These are phyloP conservation scores for Linaria vulgaris DNA, from an alignment of 257 asterid species.

Conservation along the genomic window DNA sequence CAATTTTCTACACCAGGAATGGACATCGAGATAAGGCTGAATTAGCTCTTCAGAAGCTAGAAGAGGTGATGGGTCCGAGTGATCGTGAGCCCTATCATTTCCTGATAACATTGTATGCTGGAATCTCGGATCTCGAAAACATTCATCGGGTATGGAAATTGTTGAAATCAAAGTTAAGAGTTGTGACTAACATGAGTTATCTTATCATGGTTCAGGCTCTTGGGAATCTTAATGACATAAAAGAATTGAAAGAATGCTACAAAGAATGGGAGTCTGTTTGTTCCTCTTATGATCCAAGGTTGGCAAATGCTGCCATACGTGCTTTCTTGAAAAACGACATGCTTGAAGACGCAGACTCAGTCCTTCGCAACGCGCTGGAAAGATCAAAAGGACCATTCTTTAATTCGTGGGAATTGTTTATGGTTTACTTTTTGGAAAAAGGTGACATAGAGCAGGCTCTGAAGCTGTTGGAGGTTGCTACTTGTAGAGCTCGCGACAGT, in stretches of 20 bases:
- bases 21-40: constrained; percentile 65
- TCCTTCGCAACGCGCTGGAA: constrained; percentile 34
- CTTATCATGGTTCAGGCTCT: constrained; percentile 68
- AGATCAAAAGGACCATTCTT: constrained; percentile 58
- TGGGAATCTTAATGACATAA: constrained; percentile 48
- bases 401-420: constrained; percentile 50
- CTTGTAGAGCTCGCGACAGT: constrained; percentile 18
- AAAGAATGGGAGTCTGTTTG: constrained; percentile 70
- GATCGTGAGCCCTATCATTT: constrained; percentile 59
- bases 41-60: constrained; percentile 55
- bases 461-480: constrained; percentile 45
- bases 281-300: constrained; percentile 49
- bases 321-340: constrained; percentile 46
- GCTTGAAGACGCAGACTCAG: constrained; percentile 59
- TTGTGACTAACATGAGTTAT: constrained; percentile 59
- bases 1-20: constrained; percentile 46
- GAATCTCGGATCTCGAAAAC: constrained; percentile 48
- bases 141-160: constrained; percentile 68
- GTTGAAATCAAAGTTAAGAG: constrained; percentile 43
- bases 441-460: constrained; percentile 39
- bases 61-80: constrained; percentile 48
- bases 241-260: constrained; percentile 60
- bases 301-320: constrained; percentile 48
- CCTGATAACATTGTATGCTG: constrained; percentile 65
- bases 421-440: constrained; percentile 44